phyloP scores from a whole-genome alignment of 305 asterid species.

The Fraxinus paxiana region DNA sequence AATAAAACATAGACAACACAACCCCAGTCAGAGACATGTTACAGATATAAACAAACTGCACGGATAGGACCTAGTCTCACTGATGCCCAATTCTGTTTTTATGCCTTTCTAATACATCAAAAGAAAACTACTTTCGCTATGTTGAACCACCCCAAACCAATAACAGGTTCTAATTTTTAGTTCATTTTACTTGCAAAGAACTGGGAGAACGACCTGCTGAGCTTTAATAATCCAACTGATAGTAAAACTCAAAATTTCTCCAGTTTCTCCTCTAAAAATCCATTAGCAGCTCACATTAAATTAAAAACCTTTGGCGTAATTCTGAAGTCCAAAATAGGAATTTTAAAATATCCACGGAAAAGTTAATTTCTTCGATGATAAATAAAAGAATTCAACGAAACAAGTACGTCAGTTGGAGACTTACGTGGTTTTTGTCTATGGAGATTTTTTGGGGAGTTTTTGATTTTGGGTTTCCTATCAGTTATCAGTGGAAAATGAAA shows the following conservation, averaged over 20 bases:
- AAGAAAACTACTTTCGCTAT: not conserved
- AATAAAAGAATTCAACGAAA: not conserved
- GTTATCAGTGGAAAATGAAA: constrained; percentile 9
- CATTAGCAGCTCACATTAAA: not conserved
- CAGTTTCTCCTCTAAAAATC: not conserved
- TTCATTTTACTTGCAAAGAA: not conserved
- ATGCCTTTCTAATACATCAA: not conserved
- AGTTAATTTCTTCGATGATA: not conserved
- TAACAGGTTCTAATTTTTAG: not conserved
- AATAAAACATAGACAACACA: not conserved
- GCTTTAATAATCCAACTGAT: not conserved
- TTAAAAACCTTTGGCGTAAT: not conserved
- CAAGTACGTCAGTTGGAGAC: not conserved
- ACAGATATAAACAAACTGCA: not conserved
- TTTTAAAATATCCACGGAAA: not conserved
- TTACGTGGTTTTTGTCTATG: not conserved
- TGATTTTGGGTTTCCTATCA: not conserved
- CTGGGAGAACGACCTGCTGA: not conserved
- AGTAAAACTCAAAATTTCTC: not conserved
- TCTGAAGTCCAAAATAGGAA: not conserved
- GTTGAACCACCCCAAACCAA: not conserved
- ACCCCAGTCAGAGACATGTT: not conserved
- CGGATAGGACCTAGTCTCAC: not conserved
- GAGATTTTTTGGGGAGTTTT: not conserved
- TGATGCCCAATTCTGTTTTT: not conserved